These are phyloP conservation scores for Bruguiera sexangula DNA, from an alignment of 345 rosid genomes.

Conservation along the genomic window DNA sequence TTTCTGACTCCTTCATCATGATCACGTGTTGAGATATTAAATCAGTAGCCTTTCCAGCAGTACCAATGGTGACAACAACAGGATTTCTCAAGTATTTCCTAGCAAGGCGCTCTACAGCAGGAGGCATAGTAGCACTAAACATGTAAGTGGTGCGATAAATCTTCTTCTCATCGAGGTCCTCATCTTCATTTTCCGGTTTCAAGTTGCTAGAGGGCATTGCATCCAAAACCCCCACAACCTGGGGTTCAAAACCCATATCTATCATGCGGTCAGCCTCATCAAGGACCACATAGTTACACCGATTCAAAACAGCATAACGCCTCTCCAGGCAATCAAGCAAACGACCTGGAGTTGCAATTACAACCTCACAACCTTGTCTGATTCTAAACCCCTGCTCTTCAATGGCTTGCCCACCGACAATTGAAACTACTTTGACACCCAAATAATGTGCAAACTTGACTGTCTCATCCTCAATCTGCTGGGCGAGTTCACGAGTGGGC, in stretches of 20 bases:
- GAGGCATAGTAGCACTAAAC: slow-evolving; percentile 99
- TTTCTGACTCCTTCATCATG: slow-evolving; percentile 89
- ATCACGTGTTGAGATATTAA: slow-evolving; percentile 81
- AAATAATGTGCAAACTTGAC: slow-evolving; percentile 81
- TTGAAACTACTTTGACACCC: slow-evolving; percentile 82
- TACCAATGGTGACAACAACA: slow-evolving; percentile 88
- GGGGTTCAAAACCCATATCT: slow-evolving; percentile 95
- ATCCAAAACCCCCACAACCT: slow-evolving; percentile 81
- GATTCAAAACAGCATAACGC: slow-evolving; percentile 84
- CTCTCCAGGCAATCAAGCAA: slow-evolving; percentile 89
- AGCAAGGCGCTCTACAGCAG: slow-evolving; percentile 89
- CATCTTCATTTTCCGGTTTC: slow-evolving; percentile 95
- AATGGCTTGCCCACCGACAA: slow-evolving; percentile 92
- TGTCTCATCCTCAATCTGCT: slow-evolving; percentile 94
- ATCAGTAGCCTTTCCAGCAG: slow-evolving; percentile 94
- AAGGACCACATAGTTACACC: slow-evolving; percentile 92
- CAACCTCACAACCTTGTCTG: slow-evolving; percentile 94
- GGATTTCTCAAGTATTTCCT: slow-evolving; percentile 95
- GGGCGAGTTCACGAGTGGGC: slow-evolving; percentile 87
- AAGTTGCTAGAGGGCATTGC: slow-evolving; percentile 96
- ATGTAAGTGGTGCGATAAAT: slow-evolving; percentile 93
- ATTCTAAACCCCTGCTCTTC: slow-evolving; percentile 91
- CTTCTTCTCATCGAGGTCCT: slow-evolving; percentile 86
- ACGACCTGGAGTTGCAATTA: slow-evolving; percentile 90
- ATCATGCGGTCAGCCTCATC: slow-evolving; percentile 99